Base-by-base conservation (phyloP, 2,329 filamentous ascomycete species). In the Dactylellina leptospora region DNA sequence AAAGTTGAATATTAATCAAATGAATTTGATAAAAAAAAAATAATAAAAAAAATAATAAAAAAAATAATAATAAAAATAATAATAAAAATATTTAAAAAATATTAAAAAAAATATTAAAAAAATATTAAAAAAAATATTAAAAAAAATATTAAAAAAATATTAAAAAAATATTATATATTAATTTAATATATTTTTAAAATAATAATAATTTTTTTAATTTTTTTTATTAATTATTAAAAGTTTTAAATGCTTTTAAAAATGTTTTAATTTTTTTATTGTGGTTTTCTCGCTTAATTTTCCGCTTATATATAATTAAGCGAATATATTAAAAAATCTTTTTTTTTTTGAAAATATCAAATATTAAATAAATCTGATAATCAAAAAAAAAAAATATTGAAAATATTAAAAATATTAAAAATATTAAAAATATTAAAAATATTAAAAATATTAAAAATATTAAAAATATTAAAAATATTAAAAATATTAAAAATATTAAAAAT, bases 371-470 rank as follows among this genome's bases (percentile, higher is more conserved):
- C 11, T 33, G 28, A 5, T 33, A n/a, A n/a, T n/a, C n/a, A n/a
- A n/a, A n/a, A 33, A 33, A 11, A 6, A 6, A 6, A 33, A 6
- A 33, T 6, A 5, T 6, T 6, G 11, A 33, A 33, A 33, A 54
- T 55, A 8, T 59, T 44, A 38, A 2, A 58, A 55, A 64, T 42
- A 16, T 16, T 23, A 22, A n/a, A n/a, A n/a, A n/a, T n/a, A n/a
- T n/a, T n/a, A n/a, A n/a, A n/a, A n/a, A n/a, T n/a, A n/a, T n/a
- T n/a, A n/a, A n/a, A n/a, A n/a, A n/a, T n/a, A n/a, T n/a, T n/a
- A n/a, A n/a, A n/a, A n/a, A n/a, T n/a, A n/a, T n/a, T n/a, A n/a
- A n/a, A n/a, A n/a, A n/a, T n/a, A n/a, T n/a, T n/a, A n/a, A n/a
- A n/a, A n/a, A n/a, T n/a, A n/a, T n/a, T n/a, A n/a, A n/a, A n/a